Percentiles rank a stretch among this genome's conserved stretches.
phyloP scores from a whole-genome alignment of 441 rosid genomes.

The Biscutella auriculata region DNA sequence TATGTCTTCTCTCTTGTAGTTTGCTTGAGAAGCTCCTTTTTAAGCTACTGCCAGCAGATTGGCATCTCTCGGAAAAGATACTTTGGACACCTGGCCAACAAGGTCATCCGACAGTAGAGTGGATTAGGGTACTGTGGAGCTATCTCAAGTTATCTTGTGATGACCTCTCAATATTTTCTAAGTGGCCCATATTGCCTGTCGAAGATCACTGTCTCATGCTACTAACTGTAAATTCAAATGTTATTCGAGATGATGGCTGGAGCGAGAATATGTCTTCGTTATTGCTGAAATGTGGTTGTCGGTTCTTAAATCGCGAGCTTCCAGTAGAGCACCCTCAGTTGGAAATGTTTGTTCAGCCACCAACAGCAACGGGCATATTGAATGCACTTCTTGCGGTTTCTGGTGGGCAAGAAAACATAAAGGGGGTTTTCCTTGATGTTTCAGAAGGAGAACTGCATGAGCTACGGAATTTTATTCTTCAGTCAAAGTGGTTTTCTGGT shows the following conservation, averaged over 20 bases:
- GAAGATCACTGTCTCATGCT: conserved; percentile 59
- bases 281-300: conserved; percentile 82
- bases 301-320: conserved; percentile 59
- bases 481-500: conserved; percentile 89
- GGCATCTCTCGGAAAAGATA: conserved; percentile 72
- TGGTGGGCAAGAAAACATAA: conserved; percentile 49
- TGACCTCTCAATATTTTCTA: conserved; percentile 78
- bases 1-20: conserved; percentile 68
- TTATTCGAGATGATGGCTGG: conserved; percentile 82
- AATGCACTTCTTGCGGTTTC: conserved; percentile 74
- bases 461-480: conserved; percentile 82
- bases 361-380: conserved; percentile 80
- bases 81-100: conserved; percentile 74
- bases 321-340: conserved; percentile 76
- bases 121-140: conserved; percentile 78
- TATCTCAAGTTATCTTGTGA: conserved; percentile 72
- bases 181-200: conserved; percentile 97
- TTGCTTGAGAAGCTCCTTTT: conserved; percentile 82
- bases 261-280: conserved; percentile 92
- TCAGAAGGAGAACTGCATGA: conserved; percentile 89
- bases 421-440: conserved; percentile 49
- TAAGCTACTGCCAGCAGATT: conserved; percentile 82
- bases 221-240: conserved; percentile 66
- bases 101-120: conserved; percentile 78
- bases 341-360: conserved; percentile 78